Evolutionary conservation across 2,329 filamentous ascomycete species (phyloP).

Genomic region (Ascochyta rabiei): DNA sequence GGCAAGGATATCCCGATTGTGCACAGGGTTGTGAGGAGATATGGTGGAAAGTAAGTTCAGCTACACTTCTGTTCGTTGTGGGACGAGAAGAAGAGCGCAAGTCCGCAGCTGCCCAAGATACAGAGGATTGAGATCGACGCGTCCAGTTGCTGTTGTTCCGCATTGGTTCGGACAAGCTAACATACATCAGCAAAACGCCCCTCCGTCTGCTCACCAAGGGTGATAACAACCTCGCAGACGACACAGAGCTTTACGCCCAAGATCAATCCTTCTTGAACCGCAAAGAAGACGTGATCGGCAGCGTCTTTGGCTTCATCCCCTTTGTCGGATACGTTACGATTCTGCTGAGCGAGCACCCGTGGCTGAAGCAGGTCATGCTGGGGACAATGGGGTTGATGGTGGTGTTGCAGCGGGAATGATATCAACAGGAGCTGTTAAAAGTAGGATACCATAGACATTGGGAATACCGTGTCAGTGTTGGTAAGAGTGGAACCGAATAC

Average conservation of each 20-base stretch:
- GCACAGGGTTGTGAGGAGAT: conserved; percentile 81
- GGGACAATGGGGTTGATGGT: conserved; percentile 95
- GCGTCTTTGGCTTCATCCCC: conserved; percentile 87
- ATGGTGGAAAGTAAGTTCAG: conserved; percentile 61
- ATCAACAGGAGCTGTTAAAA: background rate
- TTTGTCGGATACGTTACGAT: conserved; percentile 98
- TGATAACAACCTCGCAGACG: conserved; percentile 93
- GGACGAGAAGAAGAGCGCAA: background rate
- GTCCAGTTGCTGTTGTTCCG: background rate
- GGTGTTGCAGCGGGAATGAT: conserved; percentile 85
- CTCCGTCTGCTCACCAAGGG: conserved; percentile 88
- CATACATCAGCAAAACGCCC: conserved; percentile 51
- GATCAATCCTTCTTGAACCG: conserved; percentile 88
- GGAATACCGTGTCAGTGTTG: background rate
- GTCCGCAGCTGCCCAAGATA: background rate
- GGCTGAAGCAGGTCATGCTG: conserved; percentile 94
- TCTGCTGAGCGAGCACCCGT: conserved; percentile 90
- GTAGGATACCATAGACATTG: background rate
- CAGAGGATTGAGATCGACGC: background rate
- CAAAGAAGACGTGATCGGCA: conserved; percentile 85
- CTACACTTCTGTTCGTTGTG: background rate
- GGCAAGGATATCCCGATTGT: conserved; percentile 98
- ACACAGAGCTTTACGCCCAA: conserved; percentile 86
- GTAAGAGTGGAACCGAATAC: background rate
- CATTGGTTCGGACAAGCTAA: conserved; percentile 11